Evolutionary conservation across 2,329 filamentous ascomycete species (phyloP).

Genomic region (Alternaria novae-zelandiae): DNA sequence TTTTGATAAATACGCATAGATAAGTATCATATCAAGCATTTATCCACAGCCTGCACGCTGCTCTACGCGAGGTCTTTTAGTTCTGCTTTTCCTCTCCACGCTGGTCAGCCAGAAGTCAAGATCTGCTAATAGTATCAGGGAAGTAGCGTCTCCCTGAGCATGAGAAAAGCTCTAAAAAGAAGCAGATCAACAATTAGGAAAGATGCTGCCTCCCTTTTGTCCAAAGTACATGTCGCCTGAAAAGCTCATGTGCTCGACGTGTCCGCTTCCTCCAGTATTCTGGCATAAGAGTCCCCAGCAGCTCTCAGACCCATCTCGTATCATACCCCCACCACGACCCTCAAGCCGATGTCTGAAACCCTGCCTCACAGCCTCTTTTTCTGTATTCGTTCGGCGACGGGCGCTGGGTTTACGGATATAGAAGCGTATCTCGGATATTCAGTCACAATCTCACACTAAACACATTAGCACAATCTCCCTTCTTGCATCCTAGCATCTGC

Average conservation of each 20-base stretch:
- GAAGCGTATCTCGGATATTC: not conserved
- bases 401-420: not conserved
- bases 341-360: not conserved
- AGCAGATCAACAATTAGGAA: not conserved
- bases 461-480: not conserved
- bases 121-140: too few relatives aligned
- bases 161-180: not conserved
- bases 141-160: too few relatives aligned
- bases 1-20: too few relatives aligned
- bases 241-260: not conserved
- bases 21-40: too few relatives aligned
- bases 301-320: not conserved
- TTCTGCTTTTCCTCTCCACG: too few relatives aligned
- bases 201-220: accelerated
- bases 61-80: too few relatives aligned
- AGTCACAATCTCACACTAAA: not conserved
- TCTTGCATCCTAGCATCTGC: too few relatives aligned
- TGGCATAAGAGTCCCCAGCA: not conserved
- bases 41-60: too few relatives aligned
- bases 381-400: accelerated
- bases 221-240: accelerated
- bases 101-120: too few relatives aligned
- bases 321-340: not conserved
- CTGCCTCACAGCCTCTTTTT: accelerated
- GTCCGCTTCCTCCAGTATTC: not conserved